Base-by-base conservation (phyloP, 2,329 filamentous ascomycete genomes). In the Curvularia sp. region DNA sequence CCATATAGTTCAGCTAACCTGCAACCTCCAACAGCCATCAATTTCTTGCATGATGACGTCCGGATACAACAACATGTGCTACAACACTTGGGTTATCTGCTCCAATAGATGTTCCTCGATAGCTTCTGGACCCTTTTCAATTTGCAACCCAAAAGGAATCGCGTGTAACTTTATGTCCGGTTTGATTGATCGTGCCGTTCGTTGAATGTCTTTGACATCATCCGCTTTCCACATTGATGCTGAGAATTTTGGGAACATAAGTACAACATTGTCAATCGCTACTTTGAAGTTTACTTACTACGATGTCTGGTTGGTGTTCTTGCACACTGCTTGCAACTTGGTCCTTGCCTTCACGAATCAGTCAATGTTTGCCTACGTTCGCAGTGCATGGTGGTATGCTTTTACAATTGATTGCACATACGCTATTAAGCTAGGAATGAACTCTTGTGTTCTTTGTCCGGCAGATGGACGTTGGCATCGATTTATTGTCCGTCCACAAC, bases 61-160 rank as follows among this genome's bases (percentile, higher is more conserved):
- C 9, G 10, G 9, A 10, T 10, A 31, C 30, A 4, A 31, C 9
- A 31, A 30, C 5, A 43, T 26, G 2, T n/a, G 24, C 22, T 44
- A 26, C 24, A 44, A 9, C 22, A 44, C 5, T 12, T n/a, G 42
- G 18, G 42, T 24, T 28, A 44, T 44, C 13, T 28, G 24, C 4
- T 44, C 22, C 13, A 44, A 28, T 26, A 44, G 24, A 28, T 44
- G 42, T 30, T 28, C 42, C n/a, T 30, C 42, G 28, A 44, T 28
- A 44, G 42, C 42, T 2, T 44, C 42, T n/a, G 42, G 42, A 7
- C 42, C 42, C 42, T 44, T 44, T n/a, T 44, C 42, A n/a, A 28
- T 15, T 12, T 44, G 42, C 12, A 44, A 9, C 42, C 42, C 42
- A 30, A 44, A 44, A 8, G 42, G 42, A 8, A 44, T 44, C 13